Base-by-base conservation (phyloP, 768 basidiomycete genomes). In the Erythrobasidium yunnanense region DNA sequence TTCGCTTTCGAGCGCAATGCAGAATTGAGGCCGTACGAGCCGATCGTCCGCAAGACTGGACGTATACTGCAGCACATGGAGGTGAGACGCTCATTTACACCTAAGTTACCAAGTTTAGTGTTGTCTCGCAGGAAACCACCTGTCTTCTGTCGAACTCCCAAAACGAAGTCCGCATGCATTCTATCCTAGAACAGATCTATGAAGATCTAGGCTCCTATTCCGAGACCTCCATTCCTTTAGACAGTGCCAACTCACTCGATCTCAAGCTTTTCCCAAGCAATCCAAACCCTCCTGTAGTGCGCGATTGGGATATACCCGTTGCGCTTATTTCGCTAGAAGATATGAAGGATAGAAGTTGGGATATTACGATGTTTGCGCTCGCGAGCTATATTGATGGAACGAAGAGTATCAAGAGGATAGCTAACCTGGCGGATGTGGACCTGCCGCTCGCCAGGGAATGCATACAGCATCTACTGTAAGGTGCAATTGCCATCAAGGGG, bases 141-240 rank as follows among this genome's bases (percentile, higher is more conserved):
- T 95, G 93, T 17, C 65, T 73, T 74, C 80, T 99, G 33, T 93
- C 92, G 0, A 84, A 83, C 7, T 79, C 85, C 0, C 76, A 81
- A 47, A 85, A 84, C 2, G 84, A 85, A 0, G 78, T 81, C 22
- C 81, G 83, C 2, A 82, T 90, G 32, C 82, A 86, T 73, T 82
- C 86, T 17, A 88, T 97, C 55, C 82, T 97, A 22, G 93, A 99
- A 76, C 92, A 96, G 73, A 80, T 99, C 1, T 97, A 91, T 71
- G 92, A 96, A 73, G 95, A 99, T 71, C 78, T 99, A 71, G 97
- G 96, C 76, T 92, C 90, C 6, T 97, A 93, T 77, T 90, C 90
- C 0, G 93, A 96, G 77, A 91, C 93, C 1, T 90, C 88, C 1
- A 92, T 99, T 57, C 81, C 83, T 1, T 72, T 97, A 69, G 88